Evolutionary conservation across 1,284 basidiomycete genomes (phyloP).

Genomic region (Cryptococcus hybrid): DNA sequence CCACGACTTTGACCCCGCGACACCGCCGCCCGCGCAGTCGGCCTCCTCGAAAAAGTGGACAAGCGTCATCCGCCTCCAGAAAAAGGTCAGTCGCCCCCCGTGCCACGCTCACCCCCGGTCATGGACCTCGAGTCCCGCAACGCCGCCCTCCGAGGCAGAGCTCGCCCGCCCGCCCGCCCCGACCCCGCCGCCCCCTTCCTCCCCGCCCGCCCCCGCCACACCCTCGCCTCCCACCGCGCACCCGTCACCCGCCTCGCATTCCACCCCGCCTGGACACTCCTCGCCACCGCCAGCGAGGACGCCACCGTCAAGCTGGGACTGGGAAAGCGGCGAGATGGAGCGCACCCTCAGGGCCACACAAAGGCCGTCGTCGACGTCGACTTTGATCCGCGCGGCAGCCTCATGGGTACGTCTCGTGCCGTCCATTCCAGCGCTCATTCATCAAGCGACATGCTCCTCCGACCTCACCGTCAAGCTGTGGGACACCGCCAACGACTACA

Average conservation of each 20-base stretch:
- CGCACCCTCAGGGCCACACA: slow-evolving; percentile 85
- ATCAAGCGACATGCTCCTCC: slow-evolving; percentile 77
- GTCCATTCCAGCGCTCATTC: not conserved
- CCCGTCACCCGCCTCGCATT: slow-evolving; percentile 77
- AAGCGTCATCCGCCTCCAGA: slow-evolving; percentile 84
- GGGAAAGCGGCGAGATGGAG: slow-evolving; percentile 92
- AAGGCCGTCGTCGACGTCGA: slow-evolving; percentile 83
- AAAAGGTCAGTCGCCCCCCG: slow-evolving; percentile 60
- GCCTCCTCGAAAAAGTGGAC: slow-evolving; percentile 86
- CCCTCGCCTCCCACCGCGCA: slow-evolving; percentile 74
- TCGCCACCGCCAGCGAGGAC: slow-evolving; percentile 84
- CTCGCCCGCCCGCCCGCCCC: slow-evolving; percentile 53
- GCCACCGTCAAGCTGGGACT: slow-evolving; percentile 91
- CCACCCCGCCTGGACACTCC: slow-evolving; percentile 77
- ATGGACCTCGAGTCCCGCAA: slow-evolving; percentile 83
- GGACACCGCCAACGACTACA: slow-evolving; percentile 86
- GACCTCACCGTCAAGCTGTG: slow-evolving; percentile 89
- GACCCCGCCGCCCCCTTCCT: slow-evolving; percentile 69
- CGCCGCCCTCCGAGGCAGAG: slow-evolving; percentile 72
- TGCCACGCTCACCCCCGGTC: slow-evolving; percentile 38
- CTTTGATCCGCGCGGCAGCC: slow-evolving; percentile 78
- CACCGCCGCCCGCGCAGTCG: slow-evolving; percentile 75
- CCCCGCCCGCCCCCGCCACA: slow-evolving; percentile 74
- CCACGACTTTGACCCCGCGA: slow-evolving; percentile 72
- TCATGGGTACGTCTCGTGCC: slow-evolving; percentile 61